Evolutionary conservation across 768 basidiomycete species (phyloP).

Genomic region (Termitomyces sp.): DNA sequence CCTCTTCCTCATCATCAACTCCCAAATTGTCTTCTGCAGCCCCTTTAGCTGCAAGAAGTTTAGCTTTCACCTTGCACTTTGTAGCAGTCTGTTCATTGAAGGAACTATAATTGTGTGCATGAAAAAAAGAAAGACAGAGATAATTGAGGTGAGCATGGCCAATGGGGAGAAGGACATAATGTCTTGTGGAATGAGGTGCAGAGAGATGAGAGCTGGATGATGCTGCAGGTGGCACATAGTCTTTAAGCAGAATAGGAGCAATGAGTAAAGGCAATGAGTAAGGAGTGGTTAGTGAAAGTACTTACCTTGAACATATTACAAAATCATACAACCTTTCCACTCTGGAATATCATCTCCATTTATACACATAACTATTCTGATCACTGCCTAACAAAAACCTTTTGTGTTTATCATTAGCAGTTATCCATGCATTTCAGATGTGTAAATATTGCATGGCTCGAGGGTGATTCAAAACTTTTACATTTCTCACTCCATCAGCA

Average conservation of each 20-base stretch:
- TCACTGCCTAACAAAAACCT: too few relatives aligned
- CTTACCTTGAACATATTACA: too few relatives aligned
- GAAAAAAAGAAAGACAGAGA: conserved; percentile 68
- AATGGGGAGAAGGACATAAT: conserved; percentile 66
- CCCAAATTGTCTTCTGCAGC: conserved; percentile 83
- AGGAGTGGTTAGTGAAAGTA: too few relatives aligned
- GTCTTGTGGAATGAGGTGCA: conserved; percentile 35
- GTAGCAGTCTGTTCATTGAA: conserved; percentile 63
- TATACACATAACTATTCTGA: too few relatives aligned
- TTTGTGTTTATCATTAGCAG: too few relatives aligned
- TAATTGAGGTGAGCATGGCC: conserved; percentile 87
- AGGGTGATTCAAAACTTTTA: too few relatives aligned
- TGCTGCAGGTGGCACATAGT: conserved; percentile 38
- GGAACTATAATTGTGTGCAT: conserved; percentile 78
- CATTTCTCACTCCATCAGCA: too few relatives aligned
- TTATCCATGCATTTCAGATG: too few relatives aligned
- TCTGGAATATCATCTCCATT: too few relatives aligned
- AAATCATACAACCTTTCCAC: too few relatives aligned
- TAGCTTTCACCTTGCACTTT: conserved; percentile 34
- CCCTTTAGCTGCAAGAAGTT: conserved; percentile 47
- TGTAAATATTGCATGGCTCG: too few relatives aligned
- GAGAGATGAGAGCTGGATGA: conserved; percentile 30
- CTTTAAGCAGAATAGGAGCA: conserved; percentile 31
- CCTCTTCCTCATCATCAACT: conserved; percentile 89
- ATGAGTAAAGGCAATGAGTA: too few relatives aligned